Evolutionary conservation across 345 rosid species (phyloP), one percentile per base, ranked within the genome.

Genomic region (Kandelia obovata): DNA sequence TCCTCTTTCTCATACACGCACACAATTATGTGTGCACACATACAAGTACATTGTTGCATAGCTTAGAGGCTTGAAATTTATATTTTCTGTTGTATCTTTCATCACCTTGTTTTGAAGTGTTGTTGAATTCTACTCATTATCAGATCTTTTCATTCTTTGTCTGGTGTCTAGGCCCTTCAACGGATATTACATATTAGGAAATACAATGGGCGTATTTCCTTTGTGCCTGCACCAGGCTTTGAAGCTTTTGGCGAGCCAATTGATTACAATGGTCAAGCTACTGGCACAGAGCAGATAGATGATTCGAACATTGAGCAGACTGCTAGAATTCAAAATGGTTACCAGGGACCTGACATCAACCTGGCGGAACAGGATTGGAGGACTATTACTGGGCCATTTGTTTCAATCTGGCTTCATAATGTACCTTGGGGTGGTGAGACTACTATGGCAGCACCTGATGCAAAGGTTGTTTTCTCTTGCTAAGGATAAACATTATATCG

Each of bases 321-420:
- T 53, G 70, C 64, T 63, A 64, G 71, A 35, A 71, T 66, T 64
- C 75, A 64, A 47, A 67, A 62, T 4, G 83, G 90, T 55, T 92
- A 92, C 76, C 83, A 64, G 68, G 96, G 96, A 68, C 85, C 99
- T n/a, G 83, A 83, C 53, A 71, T 78, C 67, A 75, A 82, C 58
- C 67, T 83, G 23, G 75, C 72, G 74, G 77, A 82, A 64, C 75
- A 73, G 51, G 81, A 79, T 13, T 95, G 99, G 99, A 89, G 97
- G 77, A 85, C 81, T 72, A 85, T 95, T 51, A 79, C 70, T 43
- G 98, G 99, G 57, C 99, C 99, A 25, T 95, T 95, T 86, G 71
- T 95, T 80, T 86, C 96, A 49, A 75, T 95, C 68, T 95, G 99
- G 99, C 96, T 92, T 77, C 99, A 95, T 69, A 95, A 95, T 75